These are phyloP conservation scores for Fusarium udum DNA, from an alignment of 2,329 filamentous ascomycete species.

Conservation along the genomic window DNA sequence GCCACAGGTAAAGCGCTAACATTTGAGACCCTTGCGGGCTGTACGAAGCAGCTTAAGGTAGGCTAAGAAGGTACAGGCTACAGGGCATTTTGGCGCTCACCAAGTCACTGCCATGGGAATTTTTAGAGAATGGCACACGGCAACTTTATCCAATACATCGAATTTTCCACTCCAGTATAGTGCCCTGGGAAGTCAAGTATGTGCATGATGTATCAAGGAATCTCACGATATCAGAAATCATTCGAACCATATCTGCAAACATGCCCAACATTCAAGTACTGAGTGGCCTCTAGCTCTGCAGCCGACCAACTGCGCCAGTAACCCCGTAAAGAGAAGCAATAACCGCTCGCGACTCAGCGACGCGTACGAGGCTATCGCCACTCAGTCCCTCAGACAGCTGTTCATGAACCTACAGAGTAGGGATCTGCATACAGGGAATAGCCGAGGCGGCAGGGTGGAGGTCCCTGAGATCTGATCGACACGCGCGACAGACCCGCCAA, in stretches of 20 bases:
- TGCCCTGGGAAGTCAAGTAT: neutral
- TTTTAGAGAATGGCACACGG: neutral
- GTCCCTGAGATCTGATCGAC: conserved; percentile 46
- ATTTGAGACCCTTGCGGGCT: no score
- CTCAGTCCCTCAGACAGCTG: conserved; percentile 23
- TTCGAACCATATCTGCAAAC: neutral
- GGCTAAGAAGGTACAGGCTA: neutral
- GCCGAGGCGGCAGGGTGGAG: conserved; percentile 39
- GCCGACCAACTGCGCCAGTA: neutral
- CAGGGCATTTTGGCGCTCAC: neutral
- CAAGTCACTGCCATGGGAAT: neutral
- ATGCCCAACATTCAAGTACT: neutral
- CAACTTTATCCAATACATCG: neutral
- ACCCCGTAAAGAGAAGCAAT: conserved; percentile 13
- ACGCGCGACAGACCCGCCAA: conserved; percentile 38
- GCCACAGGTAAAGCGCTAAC: no score
- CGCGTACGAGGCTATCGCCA: conserved; percentile 37
- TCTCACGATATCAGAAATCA: neutral
- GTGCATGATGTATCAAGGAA: neutral
- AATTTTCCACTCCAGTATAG: neutral
- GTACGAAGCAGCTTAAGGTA: conserved; percentile 6
- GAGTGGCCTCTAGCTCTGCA: neutral
- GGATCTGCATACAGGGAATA: conserved; percentile 38
- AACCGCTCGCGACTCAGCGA: conserved; percentile 20
- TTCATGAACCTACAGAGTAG: conserved; percentile 27